Evolutionary conservation across 1,284 basidiomycete genomes (phyloP).

Genomic region (Pseudozyma sp.): DNA sequence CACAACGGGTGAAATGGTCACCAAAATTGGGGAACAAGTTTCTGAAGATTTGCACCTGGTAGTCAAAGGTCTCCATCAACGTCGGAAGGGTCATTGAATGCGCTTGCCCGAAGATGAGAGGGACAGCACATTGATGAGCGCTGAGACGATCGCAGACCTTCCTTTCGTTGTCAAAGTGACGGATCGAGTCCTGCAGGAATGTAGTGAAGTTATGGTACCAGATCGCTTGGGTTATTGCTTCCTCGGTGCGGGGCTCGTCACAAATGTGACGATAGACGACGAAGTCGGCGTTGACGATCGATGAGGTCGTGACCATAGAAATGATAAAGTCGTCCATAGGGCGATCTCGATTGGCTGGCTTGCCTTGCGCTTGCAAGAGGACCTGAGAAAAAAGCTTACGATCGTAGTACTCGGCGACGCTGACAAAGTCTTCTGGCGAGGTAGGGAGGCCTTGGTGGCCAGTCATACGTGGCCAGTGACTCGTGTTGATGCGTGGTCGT

Average conservation of each 20-base stretch:
- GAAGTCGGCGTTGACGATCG: slow-evolving; percentile 31
- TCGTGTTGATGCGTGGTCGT: slow-evolving; percentile 27
- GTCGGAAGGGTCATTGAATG: slow-evolving; percentile 16
- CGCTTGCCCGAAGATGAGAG: slow-evolving; percentile 33
- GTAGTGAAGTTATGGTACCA: slow-evolving; percentile 36
- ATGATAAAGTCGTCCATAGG: slow-evolving; percentile 37
- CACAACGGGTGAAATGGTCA: slow-evolving; percentile 28
- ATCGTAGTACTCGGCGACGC: slow-evolving; percentile 33
- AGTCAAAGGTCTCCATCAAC: slow-evolving; percentile 18
- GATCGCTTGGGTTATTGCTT: slow-evolving; percentile 2
- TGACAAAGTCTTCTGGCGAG: slow-evolving; percentile 21
- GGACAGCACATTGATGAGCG: slow-evolving; percentile 20
- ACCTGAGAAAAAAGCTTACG: slow-evolving; percentile 32
- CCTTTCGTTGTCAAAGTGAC: slow-evolving; percentile 23
- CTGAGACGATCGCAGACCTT: slow-evolving; percentile 36
- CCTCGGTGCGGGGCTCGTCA: slow-evolving; percentile 9
- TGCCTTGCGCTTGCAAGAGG: slow-evolving; percentile 23
- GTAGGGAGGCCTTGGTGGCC: slow-evolving; percentile 36
- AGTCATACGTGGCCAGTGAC: slow-evolving; percentile 35
- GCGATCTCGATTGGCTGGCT: slow-evolving; percentile 29
- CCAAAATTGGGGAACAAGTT: slow-evolving; percentile 48
- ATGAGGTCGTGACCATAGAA: slow-evolving; percentile 26
- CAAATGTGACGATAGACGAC: slow-evolving; percentile 12
- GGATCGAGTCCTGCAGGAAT: slow-evolving; percentile 25
- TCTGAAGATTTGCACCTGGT: slow-evolving; percentile 34